Evolutionary conservation across 257 asterid species (phyloP).

Genomic region (Petrea volubilis): DNA sequence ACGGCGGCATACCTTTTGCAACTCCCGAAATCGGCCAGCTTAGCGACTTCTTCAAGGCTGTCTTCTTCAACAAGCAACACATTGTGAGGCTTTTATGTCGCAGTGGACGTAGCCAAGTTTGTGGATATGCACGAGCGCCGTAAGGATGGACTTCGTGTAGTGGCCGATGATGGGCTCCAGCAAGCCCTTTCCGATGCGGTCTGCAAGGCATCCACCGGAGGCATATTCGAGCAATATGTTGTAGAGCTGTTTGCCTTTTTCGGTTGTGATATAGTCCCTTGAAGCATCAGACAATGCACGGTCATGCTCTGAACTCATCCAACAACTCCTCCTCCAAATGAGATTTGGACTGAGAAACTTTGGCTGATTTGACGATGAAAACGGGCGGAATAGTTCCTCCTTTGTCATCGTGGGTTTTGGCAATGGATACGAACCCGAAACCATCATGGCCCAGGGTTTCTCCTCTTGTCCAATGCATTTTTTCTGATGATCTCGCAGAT

Average conservation of each 20-base stretch:
- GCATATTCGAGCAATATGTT: slow-evolving; percentile 31
- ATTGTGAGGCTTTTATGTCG: too few species aligned
- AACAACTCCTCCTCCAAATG: slow-evolving; percentile 20
- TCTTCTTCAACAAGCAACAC: too few species aligned
- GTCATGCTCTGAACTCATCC: background rate
- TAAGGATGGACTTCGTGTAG: slow-evolving; percentile 13
- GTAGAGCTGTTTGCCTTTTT: slow-evolving; percentile 25
- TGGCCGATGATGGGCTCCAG: slow-evolving; percentile 17
- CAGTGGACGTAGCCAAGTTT: too few species aligned
- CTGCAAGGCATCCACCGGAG: slow-evolving; percentile 26
- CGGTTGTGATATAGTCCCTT: slow-evolving; percentile 21
- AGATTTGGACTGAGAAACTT: background rate
- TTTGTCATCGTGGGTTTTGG: too few species aligned
- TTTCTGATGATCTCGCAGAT: too few species aligned
- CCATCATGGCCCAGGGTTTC: too few species aligned
- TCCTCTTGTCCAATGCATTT: too few species aligned
- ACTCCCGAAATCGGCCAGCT: too few species aligned
- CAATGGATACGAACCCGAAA: too few species aligned
- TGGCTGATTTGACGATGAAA: slow-evolving; percentile 19
- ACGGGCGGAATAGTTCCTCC: too few species aligned
- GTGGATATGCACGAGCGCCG: slow-evolving; percentile 26
- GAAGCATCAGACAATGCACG: slow-evolving; percentile 17
- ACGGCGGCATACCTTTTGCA: too few species aligned
- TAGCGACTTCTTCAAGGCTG: too few species aligned
- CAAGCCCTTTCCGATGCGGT: slow-evolving; percentile 14